Evolutionary conservation across 208 protist genomes (phyloP).

Genomic region (Leishmania mexicana): DNA sequence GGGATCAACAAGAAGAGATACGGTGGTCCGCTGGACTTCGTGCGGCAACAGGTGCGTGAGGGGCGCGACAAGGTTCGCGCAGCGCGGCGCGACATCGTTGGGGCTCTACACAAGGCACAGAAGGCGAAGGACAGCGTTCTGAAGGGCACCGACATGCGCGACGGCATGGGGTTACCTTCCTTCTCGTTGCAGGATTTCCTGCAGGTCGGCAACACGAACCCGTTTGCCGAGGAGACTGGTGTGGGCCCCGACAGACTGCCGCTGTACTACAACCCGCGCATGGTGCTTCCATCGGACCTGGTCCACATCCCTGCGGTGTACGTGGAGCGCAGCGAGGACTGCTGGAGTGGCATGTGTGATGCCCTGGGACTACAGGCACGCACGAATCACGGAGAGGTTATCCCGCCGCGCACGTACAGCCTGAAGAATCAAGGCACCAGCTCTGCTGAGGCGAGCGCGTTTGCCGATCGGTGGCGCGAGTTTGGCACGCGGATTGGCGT

Average conservation of each 20-base stretch:
- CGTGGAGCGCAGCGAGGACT: slow-evolving; percentile 34
- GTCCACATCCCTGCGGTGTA: slow-evolving; percentile 39
- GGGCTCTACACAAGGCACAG: slow-evolving; percentile 32
- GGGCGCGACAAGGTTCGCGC: slow-evolving; percentile 24
- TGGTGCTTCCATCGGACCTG: slow-evolving; percentile 31
- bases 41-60: slow-evolving; percentile 13
- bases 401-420: slow-evolving; percentile 16
- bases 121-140: slow-evolving; percentile 26
- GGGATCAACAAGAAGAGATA: slow-evolving; percentile 32
- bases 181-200: slow-evolving; percentile 39
- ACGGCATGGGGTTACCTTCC: background rate
- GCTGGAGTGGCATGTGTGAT: slow-evolving; percentile 37
- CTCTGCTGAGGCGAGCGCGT: slow-evolving; percentile 16
- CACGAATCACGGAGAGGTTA: slow-evolving; percentile 5
- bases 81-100: slow-evolving; percentile 25
- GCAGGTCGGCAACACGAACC: slow-evolving; percentile 23
- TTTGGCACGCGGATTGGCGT: slow-evolving; percentile 18
- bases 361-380: slow-evolving; percentile 17
- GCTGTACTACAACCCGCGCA: slow-evolving; percentile 39
- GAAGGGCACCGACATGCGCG: background rate
- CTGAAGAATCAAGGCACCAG: slow-evolving; percentile 9
- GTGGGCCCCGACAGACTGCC: slow-evolving; percentile 4
- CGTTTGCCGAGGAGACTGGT: slow-evolving; percentile 17
- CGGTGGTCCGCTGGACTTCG: slow-evolving; percentile 25
- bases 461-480: slow-evolving; percentile 28